Base-by-base conservation (phyloP, 2,329 filamentous ascomycete species). In the Fusarium haematococcum region DNA sequence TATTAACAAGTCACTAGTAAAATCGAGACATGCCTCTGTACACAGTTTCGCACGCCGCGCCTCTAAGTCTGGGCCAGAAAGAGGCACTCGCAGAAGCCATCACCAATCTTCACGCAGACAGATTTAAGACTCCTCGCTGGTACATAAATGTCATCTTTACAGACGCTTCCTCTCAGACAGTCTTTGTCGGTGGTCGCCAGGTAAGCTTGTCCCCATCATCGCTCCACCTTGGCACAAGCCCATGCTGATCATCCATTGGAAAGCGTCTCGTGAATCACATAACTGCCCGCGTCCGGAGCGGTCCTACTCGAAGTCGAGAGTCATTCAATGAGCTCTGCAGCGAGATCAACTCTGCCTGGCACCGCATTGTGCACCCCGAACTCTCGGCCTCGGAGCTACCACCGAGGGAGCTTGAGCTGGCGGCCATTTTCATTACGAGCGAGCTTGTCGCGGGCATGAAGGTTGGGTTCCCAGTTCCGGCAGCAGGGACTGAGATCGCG, bases 391-490 rank as follows among this genome's bases (percentile, higher is more conserved):
- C 56, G 4, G 33, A 59, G 20, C 11, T 59, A 4, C 35, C 56
- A 4, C 35, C 35, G 0, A 39, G 18, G 41, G 45, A 54, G 14
- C 45, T 54, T 11, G 61, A 41, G 35, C 35, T 56, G 25, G 23
- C 30, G 11, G 23, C 59, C 25, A 43, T 62, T 6, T 62, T 45
- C 23, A 62, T 62, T 39, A 62, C 59, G 14, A 37, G 59, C 25
- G 39, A 50, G 41, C 59, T 62, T 13, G 11, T 62, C 16, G 59
- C 59, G 6, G 59, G 59, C n/a, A 62, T 62, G 27, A 62, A 62
- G 13, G 33, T 32, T 13, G 33, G 59, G 10, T 62, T 62, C 27
- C 18, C 33, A 7, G 59, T 62, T 16, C 59, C 59, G 6, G 32
- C 33, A 4, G 59, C 59, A 3, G 59, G 59, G 20, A 39, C 43